Percentiles rank a stretch among this genome's conserved stretches.
Evolutionary conservation across 768 basidiomycete species (phyloP).

Genomic region (Pleurotus sapidus): DNA sequence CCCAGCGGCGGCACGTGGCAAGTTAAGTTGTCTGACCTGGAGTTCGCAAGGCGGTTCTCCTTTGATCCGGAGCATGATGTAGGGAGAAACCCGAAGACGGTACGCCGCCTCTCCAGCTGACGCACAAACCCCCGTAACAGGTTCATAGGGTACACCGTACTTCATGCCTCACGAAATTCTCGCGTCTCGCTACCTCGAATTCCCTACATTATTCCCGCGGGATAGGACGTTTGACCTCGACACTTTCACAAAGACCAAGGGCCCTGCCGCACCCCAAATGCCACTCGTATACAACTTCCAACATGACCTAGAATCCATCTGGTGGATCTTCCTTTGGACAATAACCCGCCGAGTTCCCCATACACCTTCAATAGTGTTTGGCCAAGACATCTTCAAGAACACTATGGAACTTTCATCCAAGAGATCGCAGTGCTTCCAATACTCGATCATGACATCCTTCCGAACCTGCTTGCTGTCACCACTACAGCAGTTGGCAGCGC

Average conservation of each 20-base stretch:
- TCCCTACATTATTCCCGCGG: neutral
- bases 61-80: too few relatives aligned
- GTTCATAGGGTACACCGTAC: too few relatives aligned
- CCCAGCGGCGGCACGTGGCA: neutral
- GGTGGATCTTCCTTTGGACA: neutral
- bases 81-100: neutral
- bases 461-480: too few relatives aligned
- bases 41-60: neutral
- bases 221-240: neutral
- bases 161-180: too few relatives aligned
- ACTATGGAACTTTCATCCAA: too few relatives aligned
- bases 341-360: neutral
- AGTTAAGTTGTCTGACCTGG: neutral
- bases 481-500: too few relatives aligned
- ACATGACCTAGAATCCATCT: neutral
- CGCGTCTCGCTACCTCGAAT: neutral
- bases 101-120: neutral
- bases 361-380: neutral
- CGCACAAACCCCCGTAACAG: neutral
- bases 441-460: too few relatives aligned
- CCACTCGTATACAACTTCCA: neutral
- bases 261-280: neutral
- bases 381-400: too few relatives aligned
- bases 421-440: too few relatives aligned
- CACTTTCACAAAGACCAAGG: too few relatives aligned